Conservation (phyloP, 345 rosid genomes). For the Angophora floribunda region DNA sequence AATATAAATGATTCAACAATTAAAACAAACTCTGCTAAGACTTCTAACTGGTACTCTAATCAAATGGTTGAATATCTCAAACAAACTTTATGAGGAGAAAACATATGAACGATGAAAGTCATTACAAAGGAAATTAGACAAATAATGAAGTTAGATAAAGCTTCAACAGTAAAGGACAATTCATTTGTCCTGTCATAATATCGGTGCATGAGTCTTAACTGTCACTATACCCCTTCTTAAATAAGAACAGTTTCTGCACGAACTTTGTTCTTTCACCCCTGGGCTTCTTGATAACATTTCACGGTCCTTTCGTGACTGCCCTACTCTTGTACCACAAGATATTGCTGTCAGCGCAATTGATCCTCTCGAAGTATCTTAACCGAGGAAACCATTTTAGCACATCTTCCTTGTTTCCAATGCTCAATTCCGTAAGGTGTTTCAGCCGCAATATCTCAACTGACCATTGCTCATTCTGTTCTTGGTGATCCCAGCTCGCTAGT, state of each 20-base stretch:
- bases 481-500: neutral
- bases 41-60: neutral
- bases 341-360: rapidly evolving
- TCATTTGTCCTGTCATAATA: neutral
- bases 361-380: neutral
- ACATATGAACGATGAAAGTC: rapidly evolving
- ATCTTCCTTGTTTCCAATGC: neutral
- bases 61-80: neutral
- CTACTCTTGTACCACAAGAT: rapidly evolving
- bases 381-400: neutral
- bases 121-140: neutral
- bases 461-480: neutral
- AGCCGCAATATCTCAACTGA: neutral
- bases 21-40: neutral
- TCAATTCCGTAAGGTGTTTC: neutral
- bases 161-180: neutral
- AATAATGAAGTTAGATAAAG: neutral
- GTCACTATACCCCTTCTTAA: neutral
- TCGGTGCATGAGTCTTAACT: rapidly evolving
- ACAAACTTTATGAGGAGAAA: neutral
- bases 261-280: neutral
- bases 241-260: neutral
- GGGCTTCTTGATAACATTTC: neutral
- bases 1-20: neutral
- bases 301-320: neutral